These are phyloP conservation scores for Pythium apleroticum DNA, from an alignment of 352 stramenopile species.

Conservation along the genomic window DNA sequence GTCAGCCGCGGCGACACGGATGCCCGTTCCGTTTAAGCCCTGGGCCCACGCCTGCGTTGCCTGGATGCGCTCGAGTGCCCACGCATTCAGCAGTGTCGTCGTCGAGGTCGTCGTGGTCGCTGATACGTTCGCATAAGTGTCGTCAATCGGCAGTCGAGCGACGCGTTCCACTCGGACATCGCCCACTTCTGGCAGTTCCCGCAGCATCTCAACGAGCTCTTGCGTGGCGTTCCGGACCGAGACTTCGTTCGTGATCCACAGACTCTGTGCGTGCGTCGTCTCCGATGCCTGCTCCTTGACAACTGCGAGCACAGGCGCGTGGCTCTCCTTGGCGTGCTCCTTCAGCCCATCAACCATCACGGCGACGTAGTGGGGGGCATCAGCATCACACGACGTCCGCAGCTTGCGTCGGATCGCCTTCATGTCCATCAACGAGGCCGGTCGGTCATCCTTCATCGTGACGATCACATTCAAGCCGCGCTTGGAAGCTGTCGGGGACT, in stretches of 20 bases:
- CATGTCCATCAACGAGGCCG: slow-evolving; percentile 21
- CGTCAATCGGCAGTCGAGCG: slow-evolving; percentile 6
- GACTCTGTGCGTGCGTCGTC: slow-evolving; percentile 26
- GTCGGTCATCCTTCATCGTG: slow-evolving; percentile 31
- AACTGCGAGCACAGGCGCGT: slow-evolving; percentile 31
- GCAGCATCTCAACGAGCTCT: slow-evolving; percentile 38
- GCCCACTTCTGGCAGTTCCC: slow-evolving; percentile 30
- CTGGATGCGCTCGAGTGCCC: slow-evolving; percentile 42
- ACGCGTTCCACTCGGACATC: slow-evolving; percentile 19
- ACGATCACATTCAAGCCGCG: slow-evolving; percentile 34
- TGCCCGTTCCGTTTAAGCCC: slow-evolving; percentile 34
- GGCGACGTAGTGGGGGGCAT: slow-evolving; percentile 27
- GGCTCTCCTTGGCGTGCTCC: slow-evolving; percentile 30
- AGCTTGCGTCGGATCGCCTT: slow-evolving; percentile 19
- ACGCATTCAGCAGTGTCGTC: slow-evolving; percentile 28
- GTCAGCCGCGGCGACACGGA: slow-evolving; percentile 51
- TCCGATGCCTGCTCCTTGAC: slow-evolving; percentile 17
- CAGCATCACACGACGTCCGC: slow-evolving; percentile 24
- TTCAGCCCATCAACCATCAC: slow-evolving; percentile 33
- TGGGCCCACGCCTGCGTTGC: slow-evolving; percentile 40
- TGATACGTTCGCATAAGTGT: slow-evolving; percentile 22
- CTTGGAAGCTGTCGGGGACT: background rate
- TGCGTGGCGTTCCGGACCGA: slow-evolving; percentile 34
- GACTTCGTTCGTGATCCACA: slow-evolving; percentile 59
- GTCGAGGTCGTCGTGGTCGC: slow-evolving; percentile 2